A percentile compares a stretch with the other conserved stretches of the same genome.
phyloP scores from a whole-genome alignment of 257 asterid genomes.

The Capsicum baccatum region DNA sequence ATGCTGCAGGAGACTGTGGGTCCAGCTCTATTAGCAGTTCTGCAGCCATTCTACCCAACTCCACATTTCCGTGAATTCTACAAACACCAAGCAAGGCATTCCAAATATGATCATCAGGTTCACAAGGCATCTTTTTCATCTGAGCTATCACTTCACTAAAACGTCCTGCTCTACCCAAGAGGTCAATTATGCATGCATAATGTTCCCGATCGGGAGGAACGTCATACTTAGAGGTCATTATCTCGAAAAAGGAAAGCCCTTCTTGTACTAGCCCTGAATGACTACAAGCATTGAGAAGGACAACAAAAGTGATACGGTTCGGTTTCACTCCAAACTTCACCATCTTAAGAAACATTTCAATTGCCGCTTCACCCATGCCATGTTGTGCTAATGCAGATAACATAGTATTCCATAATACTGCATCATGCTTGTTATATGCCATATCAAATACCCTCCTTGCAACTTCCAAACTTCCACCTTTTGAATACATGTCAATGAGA shows the following conservation, averaged over 20 bases:
- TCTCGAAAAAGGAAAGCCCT: constrained; percentile 56
- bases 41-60: constrained; percentile 53
- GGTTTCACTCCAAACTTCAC: constrained; percentile 59
- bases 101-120: constrained; percentile 61
- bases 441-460: constrained; percentile 55
- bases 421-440: constrained; percentile 49
- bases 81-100: constrained; percentile 63
- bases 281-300: constrained; percentile 67
- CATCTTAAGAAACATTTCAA: constrained; percentile 52
- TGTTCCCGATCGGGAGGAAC: constrained; percentile 62
- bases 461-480: constrained; percentile 59
- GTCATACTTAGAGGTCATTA: constrained; percentile 49
- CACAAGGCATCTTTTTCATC: constrained; percentile 53
- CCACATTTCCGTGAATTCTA: constrained; percentile 58
- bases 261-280: constrained; percentile 62
- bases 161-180: constrained; percentile 59
- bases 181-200: constrained; percentile 66
- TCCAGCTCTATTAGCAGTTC: constrained; percentile 59
- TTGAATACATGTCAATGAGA: constrained; percentile 77
- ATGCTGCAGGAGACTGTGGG: constrained; percentile 51
- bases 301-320: constrained; percentile 58
- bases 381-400: constrained; percentile 67
- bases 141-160: constrained; percentile 55
- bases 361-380: constrained; percentile 64
- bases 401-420: constrained; percentile 70